Evolutionary conservation across 768 basidiomycete species (phyloP).

Genomic region (Tylopilus rubrobrunneus): DNA sequence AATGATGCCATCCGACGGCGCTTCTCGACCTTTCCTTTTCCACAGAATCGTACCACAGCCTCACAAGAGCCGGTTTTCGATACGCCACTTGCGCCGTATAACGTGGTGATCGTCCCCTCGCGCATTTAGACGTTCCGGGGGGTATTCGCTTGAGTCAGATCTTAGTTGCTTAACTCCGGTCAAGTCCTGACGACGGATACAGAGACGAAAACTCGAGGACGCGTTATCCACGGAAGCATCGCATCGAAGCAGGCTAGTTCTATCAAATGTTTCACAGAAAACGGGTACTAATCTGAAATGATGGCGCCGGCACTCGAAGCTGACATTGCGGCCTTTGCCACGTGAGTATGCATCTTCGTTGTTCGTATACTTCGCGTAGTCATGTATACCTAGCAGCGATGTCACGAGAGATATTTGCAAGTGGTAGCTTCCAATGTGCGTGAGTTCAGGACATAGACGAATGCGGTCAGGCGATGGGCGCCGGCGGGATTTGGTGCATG

Average conservation of each 20-base stretch:
- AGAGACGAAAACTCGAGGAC: not conserved
- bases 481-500: slow-evolving; percentile 14
- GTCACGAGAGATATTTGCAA: too few relatives aligned
- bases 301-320: too few relatives aligned
- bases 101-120: slow-evolving; percentile 27
- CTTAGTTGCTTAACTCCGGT: not conserved
- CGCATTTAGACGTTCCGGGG: slow-evolving; percentile 24
- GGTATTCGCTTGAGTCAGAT: slow-evolving; percentile 28
- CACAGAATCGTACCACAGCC: slow-evolving; percentile 32
- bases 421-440: not conserved
- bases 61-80: slow-evolving; percentile 31
- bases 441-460: not conserved
- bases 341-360: too few relatives aligned
- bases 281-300: not conserved
- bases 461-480: slow-evolving; percentile 28
- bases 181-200: slow-evolving; percentile 10
- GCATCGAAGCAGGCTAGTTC: not conserved
- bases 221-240: not conserved
- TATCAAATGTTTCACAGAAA: not conserved
- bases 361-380: too few relatives aligned
- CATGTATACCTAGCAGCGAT: too few relatives aligned
- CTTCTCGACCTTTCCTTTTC: not conserved
- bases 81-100: slow-evolving; percentile 27
- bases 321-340: too few relatives aligned
- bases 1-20: not conserved